These are phyloP conservation scores for Bipolaris cookei DNA, from an alignment of 2,329 filamentous ascomycete species.

Conservation along the genomic window DNA sequence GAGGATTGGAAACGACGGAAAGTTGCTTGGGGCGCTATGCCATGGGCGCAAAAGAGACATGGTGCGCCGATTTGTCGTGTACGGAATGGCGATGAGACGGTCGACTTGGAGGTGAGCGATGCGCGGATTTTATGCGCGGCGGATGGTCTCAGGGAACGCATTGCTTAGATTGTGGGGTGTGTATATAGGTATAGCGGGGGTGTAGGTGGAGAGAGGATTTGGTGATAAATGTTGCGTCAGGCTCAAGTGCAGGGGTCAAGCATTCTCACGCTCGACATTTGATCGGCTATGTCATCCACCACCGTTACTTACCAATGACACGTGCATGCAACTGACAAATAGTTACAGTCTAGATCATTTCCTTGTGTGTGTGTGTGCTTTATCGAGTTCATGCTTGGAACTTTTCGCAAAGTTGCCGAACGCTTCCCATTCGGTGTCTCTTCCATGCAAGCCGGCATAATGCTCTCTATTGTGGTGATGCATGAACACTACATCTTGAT, in stretches of 20 bases:
- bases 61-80: constrained; percentile 26
- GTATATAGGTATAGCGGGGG: background rate
- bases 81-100: constrained; percentile 21
- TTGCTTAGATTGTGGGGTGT: constrained; percentile 3
- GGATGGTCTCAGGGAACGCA: constrained; percentile 32
- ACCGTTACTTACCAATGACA: background rate
- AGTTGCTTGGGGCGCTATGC: constrained; percentile 13
- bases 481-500: too few relatives aligned
- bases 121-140: constrained; percentile 36
- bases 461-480: too few relatives aligned
- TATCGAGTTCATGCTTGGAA: too few relatives aligned
- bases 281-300: constrained; percentile 27
- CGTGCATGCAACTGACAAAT: too few relatives aligned
- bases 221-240: background rate
- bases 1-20: constrained; percentile 37
- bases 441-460: too few relatives aligned
- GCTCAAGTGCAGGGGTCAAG: constrained; percentile 14
- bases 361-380: too few relatives aligned
- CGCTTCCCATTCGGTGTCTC: too few relatives aligned
- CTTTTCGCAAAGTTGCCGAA: too few relatives aligned
- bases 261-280: constrained; percentile 13
- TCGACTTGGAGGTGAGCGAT: constrained; percentile 23
- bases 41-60: constrained; percentile 36
- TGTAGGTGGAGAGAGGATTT: background rate
- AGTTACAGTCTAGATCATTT: too few relatives aligned